Base-by-base conservation (phyloP, 2,329 filamentous ascomycete genomes). In the Hirsutella thompsonii region DNA sequence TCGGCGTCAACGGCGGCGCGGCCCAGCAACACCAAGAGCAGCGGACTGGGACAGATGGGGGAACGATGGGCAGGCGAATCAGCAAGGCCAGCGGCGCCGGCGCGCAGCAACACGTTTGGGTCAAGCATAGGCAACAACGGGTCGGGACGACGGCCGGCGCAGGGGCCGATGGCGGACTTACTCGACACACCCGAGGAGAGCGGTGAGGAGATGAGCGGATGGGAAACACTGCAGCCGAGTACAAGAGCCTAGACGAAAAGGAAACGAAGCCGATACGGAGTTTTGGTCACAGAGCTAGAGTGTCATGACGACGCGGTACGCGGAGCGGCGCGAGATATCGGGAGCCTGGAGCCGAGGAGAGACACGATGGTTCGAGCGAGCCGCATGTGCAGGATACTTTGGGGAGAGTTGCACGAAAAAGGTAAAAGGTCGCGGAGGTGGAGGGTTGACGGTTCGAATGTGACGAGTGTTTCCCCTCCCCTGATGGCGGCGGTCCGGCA, bases 141-240 rank as follows among this genome's bases (percentile, higher is more conserved):
- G 5, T 34, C 32, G n/a, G 4, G 32, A 18, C 32, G 16, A 18
- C 14, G 32, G 14, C 32, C 18, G 35, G 35, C 14, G 14, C 18
- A 20, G 52, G 29, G 23, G 23, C 23, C 48, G 54, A 28, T 48
- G 52, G 36, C 19, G 16, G 63, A 63, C 44, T 48, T 66, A 35
- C 52, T 74, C 16, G 72, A 74, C 46, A 61, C 72, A 36, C 52
- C 74, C 26, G 66, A 64, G 35, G 70, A 74, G 36, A 62, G 58
- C 18, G 56, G 51, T n/a, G 58, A 58, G 29, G 68, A 67, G 30
- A 60, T 74, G 55, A 66, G 67, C 11, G 64, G 68, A 19, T 77
- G 72, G 72, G 70, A 76, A 50, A 69, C 72, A 4, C 50, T 77
- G 51, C 72, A 72, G 52, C 73, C 73, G 20, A 63, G 53, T 40